These are phyloP conservation scores for Ustilago trichophora DNA, from an alignment of 1,284 basidiomycete genomes.

Conservation along the genomic window DNA sequence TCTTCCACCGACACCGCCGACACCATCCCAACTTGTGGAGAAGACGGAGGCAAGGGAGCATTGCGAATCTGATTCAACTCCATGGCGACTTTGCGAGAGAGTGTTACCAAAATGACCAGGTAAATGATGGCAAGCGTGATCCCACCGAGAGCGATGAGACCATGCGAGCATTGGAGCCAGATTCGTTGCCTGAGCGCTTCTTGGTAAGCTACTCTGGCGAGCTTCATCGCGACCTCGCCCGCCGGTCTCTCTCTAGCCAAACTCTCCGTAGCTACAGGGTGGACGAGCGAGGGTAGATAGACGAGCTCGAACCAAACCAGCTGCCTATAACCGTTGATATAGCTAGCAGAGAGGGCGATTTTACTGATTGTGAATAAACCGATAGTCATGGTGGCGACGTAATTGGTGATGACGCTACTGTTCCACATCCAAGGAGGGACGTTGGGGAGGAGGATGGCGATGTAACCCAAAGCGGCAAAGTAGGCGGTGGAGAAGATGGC, in stretches of 20 bases:
- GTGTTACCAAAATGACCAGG: conserved; percentile 3
- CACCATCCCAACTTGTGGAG: too few species aligned
- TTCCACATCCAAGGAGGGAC: conserved; percentile 27
- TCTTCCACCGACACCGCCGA: too few species aligned
- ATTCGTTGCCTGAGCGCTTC: neutral
- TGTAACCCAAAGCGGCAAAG: conserved; percentile 30
- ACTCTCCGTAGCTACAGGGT: too few species aligned
- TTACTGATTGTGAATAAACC: neutral
- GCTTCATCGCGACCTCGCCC: neutral
- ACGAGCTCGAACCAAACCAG: neutral
- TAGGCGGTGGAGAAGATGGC: conserved; percentile 23
- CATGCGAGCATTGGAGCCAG: conserved; percentile 9
- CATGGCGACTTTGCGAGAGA: conserved; percentile 8
- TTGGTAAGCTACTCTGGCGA: conserved; percentile 1
- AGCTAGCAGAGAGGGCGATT: neutral
- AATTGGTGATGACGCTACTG: neutral
- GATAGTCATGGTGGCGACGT: neutral
- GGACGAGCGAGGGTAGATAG: neutral
- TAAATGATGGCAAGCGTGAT: conserved; percentile 1
- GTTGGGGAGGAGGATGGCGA: conserved; percentile 29
- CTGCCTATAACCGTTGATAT: conserved; percentile 1
- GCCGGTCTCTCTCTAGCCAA: neutral
- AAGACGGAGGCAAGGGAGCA: neutral
- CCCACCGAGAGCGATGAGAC: conserved; percentile 8
- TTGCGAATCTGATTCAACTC: conserved; percentile 19